These are phyloP conservation scores for Zygoascus tannicola DNA, from an alignment of 805 yeast species.

Conservation along the genomic window DNA sequence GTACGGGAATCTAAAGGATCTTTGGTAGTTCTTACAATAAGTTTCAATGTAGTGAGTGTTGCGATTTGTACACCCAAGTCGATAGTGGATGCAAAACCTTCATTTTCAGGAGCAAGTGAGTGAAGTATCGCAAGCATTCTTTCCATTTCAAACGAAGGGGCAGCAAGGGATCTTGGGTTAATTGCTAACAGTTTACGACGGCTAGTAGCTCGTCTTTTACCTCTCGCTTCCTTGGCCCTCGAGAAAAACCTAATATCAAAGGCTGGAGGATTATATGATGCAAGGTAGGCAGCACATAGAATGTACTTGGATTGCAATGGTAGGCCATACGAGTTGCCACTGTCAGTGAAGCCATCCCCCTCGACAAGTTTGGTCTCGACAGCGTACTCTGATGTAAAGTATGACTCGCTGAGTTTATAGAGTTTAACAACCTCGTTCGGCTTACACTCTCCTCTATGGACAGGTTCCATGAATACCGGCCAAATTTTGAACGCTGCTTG, in stretches of 20 bases:
- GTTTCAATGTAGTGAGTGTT: slow-evolving; percentile 46
- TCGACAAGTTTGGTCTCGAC: slow-evolving; percentile 16
- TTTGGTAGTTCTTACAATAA: slow-evolving; percentile 34
- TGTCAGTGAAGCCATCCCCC: slow-evolving; percentile 7
- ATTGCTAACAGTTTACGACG: slow-evolving; percentile 39
- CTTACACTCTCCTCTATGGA: slow-evolving; percentile 8
- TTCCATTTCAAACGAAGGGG: slow-evolving; percentile 68
- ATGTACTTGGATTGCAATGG: slow-evolving; percentile 58
- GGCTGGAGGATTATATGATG: slow-evolving; percentile 64
- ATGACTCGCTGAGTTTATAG: slow-evolving; percentile 17
- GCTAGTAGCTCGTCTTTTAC: slow-evolving; percentile 31
- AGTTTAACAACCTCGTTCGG: slow-evolving; percentile 17
- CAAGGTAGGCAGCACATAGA: slow-evolving; percentile 73
- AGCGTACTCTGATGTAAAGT: slow-evolving; percentile 21
- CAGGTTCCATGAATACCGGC: slow-evolving; percentile 27
- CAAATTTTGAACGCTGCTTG: slow-evolving; percentile 22
- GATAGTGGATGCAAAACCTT: slow-evolving; percentile 28
- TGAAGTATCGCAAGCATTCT: slow-evolving; percentile 71
- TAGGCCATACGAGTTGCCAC: slow-evolving; percentile 32
- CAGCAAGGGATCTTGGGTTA: slow-evolving; percentile 56
- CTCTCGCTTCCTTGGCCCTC: slow-evolving; percentile 41
- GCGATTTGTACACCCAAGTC: slow-evolving; percentile 43
- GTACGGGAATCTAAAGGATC: slow-evolving; percentile 59
- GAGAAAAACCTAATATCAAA: slow-evolving; percentile 66
- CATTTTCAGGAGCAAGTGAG: slow-evolving; percentile 46